Base-by-base conservation (phyloP, 495 filamentous ascomycete species). In the Penicillium daleae region DNA sequence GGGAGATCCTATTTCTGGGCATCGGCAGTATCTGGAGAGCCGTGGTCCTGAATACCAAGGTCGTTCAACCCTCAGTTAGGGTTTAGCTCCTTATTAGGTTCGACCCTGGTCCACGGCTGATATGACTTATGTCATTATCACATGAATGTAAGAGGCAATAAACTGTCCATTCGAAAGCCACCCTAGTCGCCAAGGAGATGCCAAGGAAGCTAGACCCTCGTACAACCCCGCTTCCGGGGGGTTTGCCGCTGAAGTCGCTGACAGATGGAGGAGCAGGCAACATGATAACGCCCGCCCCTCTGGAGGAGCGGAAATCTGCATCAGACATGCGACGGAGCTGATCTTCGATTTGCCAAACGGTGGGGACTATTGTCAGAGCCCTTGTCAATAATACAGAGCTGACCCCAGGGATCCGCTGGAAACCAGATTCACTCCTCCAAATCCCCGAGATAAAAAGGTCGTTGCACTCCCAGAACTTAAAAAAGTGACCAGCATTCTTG, bases 181-280 rank as follows among this genome's bases (percentile, higher is more conserved):
- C 26, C 24, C 26, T 24, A 8, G 12, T 32, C 15, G 59, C 59
- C 59, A 61, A 61, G 59, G 13, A 27, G 32, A 53, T 56, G 59
- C 59, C 59, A 61, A 61, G 59, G 51, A 61, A 48, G 37, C 37
- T 56, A 56, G 54, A 27, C 51, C 29, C 59, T 61, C 52, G 51
- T 55, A 44, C 33, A 53, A 46, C 59, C 59, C 59, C 59, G 59
- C 59, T 48, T 31, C 56, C 56, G 29, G 27, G 13, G 12, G n/a
- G 9, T 22, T 40, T 9, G 37, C 42, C n/a, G 42, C 42, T 46
- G 42, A 46, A n/a, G 37, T 40, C 48, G 27, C 21, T 22, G 26
- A 27, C 29, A 52, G 27, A 9, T 9, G 31, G 21, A 55, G 10
- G 7, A 56, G 31, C 27, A 58, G 56, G 40, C 42, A 49, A 24